Evolutionary conservation across 2,329 filamentous ascomycete species (phyloP).

Genomic region (Colletotrichum paranaense): DNA sequence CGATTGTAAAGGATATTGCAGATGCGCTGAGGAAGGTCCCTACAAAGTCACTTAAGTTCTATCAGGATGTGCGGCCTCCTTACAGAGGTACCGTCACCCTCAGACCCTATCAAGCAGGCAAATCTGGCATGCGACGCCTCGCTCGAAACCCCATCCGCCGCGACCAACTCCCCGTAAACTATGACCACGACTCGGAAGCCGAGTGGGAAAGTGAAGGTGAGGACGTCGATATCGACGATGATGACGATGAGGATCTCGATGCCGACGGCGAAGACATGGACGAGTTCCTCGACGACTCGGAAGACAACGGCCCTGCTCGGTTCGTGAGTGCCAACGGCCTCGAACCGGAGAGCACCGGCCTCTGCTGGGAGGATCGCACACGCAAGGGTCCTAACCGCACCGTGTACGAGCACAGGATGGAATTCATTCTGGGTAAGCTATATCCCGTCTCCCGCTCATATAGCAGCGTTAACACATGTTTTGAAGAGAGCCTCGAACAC

Average conservation of each 20-base stretch:
- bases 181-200: conserved; percentile 87
- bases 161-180: conserved; percentile 72
- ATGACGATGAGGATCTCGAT: conserved; percentile 75
- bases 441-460: conserved; percentile 35
- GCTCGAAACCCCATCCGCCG: conserved; percentile 65
- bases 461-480: conserved; percentile 38
- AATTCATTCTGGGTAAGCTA: conserved; percentile 76
- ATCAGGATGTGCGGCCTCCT: conserved; percentile 73
- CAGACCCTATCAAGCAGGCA: conserved; percentile 57
- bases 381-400: conserved; percentile 60
- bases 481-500: conserved; percentile 58
- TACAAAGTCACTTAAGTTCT: conserved; percentile 72
- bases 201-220: conserved; percentile 85
- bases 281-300: conserved; percentile 89
- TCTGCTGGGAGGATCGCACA: conserved; percentile 81
- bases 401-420: conserved; percentile 74
- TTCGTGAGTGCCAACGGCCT: conserved; percentile 75
- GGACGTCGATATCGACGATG: conserved; percentile 75
- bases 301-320: conserved; percentile 70
- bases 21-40: conserved; percentile 64
- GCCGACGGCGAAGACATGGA: conserved; percentile 91
- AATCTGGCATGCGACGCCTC: conserved; percentile 59
- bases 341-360: conserved; percentile 80
- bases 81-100: conserved; percentile 81
- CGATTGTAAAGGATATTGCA: conserved; percentile 47